A percentile compares a stretch with the other conserved stretches of the same genome.
Evolutionary conservation across 345 rosid species (phyloP).

Genomic region (Eucalyptus camaldulensis): DNA sequence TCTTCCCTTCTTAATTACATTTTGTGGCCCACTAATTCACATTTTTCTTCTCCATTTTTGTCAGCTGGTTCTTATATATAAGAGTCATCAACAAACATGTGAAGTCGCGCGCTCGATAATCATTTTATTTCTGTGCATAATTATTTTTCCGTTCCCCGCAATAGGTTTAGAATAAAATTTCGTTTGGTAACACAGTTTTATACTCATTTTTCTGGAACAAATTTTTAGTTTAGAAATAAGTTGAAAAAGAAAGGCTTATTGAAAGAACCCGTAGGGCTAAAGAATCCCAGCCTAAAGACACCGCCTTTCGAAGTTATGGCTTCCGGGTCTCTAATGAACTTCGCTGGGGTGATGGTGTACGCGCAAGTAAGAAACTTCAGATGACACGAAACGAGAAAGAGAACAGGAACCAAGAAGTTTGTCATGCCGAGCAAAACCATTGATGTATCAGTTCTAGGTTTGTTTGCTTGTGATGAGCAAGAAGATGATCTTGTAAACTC

Average conservation of each 20-base stretch:
- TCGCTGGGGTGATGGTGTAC: slow-evolving; percentile 15
- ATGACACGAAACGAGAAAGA: neutral
- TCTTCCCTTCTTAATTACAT: neutral
- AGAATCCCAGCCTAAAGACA: slow-evolving; percentile 37
- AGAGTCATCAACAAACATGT: neutral
- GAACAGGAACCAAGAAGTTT: neutral
- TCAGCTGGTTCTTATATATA: neutral
- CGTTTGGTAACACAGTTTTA: rapidly evolving
- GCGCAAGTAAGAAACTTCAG: neutral
- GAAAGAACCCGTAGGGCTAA: slow-evolving; percentile 14
- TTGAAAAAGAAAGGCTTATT: neutral
- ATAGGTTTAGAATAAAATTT: rapidly evolving
- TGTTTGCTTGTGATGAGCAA: neutral
- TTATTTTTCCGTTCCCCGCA: rapidly evolving
- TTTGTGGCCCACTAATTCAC: neutral
- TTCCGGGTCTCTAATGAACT: slow-evolving; percentile 19
- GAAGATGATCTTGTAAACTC: neutral
- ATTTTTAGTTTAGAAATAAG: no score
- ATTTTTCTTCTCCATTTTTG: neutral
- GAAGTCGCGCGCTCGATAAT: rapidly evolving
- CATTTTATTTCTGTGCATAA: no score
- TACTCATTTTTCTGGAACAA: rapidly evolving
- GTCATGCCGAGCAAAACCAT: neutral
- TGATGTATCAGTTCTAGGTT: neutral
- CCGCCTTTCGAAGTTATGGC: slow-evolving; percentile 9